phyloP scores from a whole-genome alignment of 2,329 filamentous ascomycete species.

The Colletotrichum chrysophilum region DNA sequence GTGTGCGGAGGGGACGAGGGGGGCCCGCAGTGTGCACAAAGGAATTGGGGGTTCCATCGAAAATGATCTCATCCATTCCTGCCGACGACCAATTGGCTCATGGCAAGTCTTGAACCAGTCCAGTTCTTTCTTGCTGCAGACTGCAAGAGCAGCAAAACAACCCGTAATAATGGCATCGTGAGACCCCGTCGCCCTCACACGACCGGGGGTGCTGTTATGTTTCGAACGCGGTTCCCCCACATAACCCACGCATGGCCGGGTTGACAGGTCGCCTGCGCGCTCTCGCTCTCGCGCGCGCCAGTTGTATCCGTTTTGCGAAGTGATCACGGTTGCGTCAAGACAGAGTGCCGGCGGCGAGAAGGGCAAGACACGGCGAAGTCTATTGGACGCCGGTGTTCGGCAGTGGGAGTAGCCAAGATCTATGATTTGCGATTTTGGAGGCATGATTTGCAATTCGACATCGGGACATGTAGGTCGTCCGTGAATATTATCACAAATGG shows the following conservation, averaged over 20 bases:
- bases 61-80: constrained; percentile 15
- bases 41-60: constrained; percentile 1
- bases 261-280: not conserved
- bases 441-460: not conserved
- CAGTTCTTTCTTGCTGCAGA: not conserved
- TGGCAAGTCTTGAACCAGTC: not conserved
- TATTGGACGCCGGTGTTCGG: not conserved
- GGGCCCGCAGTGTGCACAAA: not conserved
- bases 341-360: not conserved
- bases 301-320: not conserved
- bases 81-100: not conserved
- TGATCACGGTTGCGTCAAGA: not conserved
- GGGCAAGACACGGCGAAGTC: not conserved
- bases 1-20: not conserved
- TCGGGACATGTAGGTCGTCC: not conserved
- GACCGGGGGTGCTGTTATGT: not conserved
- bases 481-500: not conserved
- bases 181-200: not conserved
- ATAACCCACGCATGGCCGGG: not conserved
- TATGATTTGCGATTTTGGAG: not conserved
- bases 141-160: not conserved
- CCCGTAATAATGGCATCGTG: not conserved
- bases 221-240: constrained; percentile 9
- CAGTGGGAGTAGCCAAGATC: not conserved
- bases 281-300: not conserved